These are phyloP conservation scores for Castanea sativa DNA, from an alignment of 306 rosid genomes.

Conservation along the genomic window DNA sequence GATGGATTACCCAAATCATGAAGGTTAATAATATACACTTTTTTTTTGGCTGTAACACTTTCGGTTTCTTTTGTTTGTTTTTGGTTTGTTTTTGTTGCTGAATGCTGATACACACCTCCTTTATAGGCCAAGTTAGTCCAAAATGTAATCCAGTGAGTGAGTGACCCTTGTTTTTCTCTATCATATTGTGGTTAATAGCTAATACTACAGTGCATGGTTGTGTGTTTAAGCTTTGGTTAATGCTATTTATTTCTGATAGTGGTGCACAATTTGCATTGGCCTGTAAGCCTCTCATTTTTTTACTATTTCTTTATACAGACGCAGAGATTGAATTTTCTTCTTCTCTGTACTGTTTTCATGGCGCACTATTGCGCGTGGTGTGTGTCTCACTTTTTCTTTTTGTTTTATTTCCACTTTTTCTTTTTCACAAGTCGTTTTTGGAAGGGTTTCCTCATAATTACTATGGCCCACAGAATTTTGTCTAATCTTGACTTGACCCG, in stretches of 20 bases:
- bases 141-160: no score
- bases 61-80: neutral
- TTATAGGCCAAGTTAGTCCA: no score
- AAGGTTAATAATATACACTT: neutral
- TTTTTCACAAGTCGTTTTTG: conserved; percentile 21
- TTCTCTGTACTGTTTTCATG: conserved; percentile 15
- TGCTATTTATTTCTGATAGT: no score
- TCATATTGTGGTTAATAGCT: no score
- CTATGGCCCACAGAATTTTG: conserved; percentile 32
- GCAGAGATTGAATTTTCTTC: neutral
- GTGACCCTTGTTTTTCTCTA: no score
- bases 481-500: conserved; percentile 34
- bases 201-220: no score
- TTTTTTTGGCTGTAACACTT: neutral
- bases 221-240: no score
- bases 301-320: neutral
- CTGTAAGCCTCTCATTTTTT: neutral
- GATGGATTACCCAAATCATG: neutral
- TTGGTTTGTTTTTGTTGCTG: neutral
- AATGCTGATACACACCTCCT: no score
- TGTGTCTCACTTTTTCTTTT: neutral
- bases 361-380: conserved; percentile 36
- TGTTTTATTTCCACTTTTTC: conserved; percentile 29
- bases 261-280: no score
- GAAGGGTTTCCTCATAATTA: conserved; percentile 26